Evolutionary conservation across 2,329 filamentous ascomycete species (phyloP), one percentile per base, ranked within the genome.

Genomic region (Trichoderma gracile): DNA sequence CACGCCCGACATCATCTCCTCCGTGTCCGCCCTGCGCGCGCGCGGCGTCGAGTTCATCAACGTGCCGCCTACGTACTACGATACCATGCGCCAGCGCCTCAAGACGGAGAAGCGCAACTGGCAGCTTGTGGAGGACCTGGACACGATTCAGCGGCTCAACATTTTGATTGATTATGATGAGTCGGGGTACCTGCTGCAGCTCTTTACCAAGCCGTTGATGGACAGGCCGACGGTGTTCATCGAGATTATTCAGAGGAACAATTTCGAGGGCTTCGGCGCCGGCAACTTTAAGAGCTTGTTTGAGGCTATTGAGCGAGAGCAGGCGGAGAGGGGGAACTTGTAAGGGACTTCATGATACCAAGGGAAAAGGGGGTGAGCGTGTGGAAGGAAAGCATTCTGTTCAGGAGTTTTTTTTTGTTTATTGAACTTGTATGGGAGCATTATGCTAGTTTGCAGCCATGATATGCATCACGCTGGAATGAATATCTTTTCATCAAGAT

Each of bases 111-210:
- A 77, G 74, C 77, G 84, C 65, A 76, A 72, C 70, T 88, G 86
- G 86, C 79, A 84, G 71, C 82, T 97, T 30, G 81, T 89, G 65
- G 92, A 97, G 78, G 89, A 94, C 73, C 88, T 96, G 68, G 91
- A 91, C 61, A 87, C 83, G 19, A 82, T 97, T 59, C 83, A 91
- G 80, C 82, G 82, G 56, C 79, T 97, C 71, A 92, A 93, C 76
- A 96, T 97, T 71, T 78, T 98, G 71, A 95, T 97, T 73, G 93
- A 97, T 79, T 97, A 97, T 72, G 94, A 97, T 71, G 93, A 97
- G 82, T 87, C 86, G 25, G 94, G 94, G 0, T 97, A 97, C 77
- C 77, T 97, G 68, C 77, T 89, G 63, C 86, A 89, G 78, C 79
- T 92, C 40, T 92, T 92, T 77, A 92, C 89, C 38, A 92, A 92